Evolutionary conservation across 2,329 filamentous ascomycete species (phyloP), one percentile per base, ranked within the genome.

Genomic region (Paecilomyces sp.): DNA sequence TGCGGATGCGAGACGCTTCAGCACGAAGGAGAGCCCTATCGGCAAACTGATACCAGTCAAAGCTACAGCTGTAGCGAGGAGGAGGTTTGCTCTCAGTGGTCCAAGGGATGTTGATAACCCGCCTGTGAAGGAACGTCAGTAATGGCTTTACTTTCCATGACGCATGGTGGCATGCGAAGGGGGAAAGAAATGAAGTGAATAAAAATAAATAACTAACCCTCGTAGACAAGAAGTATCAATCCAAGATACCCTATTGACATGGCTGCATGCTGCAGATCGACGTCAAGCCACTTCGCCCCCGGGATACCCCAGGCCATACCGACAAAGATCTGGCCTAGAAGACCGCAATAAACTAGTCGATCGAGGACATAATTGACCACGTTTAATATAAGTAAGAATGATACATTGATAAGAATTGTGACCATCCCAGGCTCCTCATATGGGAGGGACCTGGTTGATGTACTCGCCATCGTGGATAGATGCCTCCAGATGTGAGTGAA

Each of bases 181-280:
- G 25, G 24, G 9, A 34, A 4, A 28, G 22, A 3, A 15, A 12
- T 15, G 51, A 31, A n/a, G 6, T 34, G 11, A 18, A 13, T 3
- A 28, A 11, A 4, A 6, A 28, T 6, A 4, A 28, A 28, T 28
- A 30, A 59, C 60, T 59, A 58, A 81, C 85, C 87, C 77, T 91
- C 86, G 68, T 85, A 91, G 0, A 92, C 88, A 1, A 92, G 74
- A 28, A 90, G 74, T 6, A 92, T 81, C n/a, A 92, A 70, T 0
- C 89, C 89, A 0, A 92, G 72, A 67, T 92, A 92, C 0, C 89
- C 89, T 1, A 92, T 70, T 61, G 88, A 82, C 24, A 87, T 81
- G 30, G 89, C 77, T 0, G 79, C 77, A 18, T 80, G 67, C 71
- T 92, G 80, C 1, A 78, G 72, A 3, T 80, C 75, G 0, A 59